Conservation (phyloP, 1,139 yeast species). For the Casaregolazyma suthepensis region DNA sequence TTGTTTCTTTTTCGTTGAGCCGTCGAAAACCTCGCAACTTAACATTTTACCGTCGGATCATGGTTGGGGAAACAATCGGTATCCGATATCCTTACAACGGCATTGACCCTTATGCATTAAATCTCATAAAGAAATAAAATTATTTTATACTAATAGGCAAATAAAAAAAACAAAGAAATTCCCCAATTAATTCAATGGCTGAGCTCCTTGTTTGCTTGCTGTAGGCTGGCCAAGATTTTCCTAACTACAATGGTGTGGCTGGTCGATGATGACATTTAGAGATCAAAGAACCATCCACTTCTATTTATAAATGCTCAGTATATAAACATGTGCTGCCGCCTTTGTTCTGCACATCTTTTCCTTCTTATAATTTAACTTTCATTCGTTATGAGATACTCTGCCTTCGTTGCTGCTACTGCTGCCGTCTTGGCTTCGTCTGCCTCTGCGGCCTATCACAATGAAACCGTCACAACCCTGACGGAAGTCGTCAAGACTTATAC, state of each 20-base stretch:
- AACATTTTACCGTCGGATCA: not conserved
- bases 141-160: not conserved
- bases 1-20: not conserved
- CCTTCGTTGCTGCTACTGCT: constrained; percentile 25
- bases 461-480: constrained; percentile 27
- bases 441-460: constrained; percentile 31
- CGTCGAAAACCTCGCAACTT: not conserved
- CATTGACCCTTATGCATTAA: not conserved
- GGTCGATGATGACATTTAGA: not conserved
- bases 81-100: not conserved
- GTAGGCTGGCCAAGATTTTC: not conserved
- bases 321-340: not conserved
- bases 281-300: not conserved
- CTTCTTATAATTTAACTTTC: constrained; percentile 8
- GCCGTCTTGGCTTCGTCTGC: constrained; percentile 28
- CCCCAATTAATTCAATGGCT: not conserved
- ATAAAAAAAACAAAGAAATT: not conserved
- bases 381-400: constrained; percentile 30
- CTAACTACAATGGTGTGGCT: not conserved
- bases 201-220: not conserved
- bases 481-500: constrained; percentile 34
- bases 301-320: not conserved
- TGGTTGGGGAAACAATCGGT: not conserved
- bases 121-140: not conserved
- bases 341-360: not conserved